Base-by-base conservation (phyloP, 1,284 basidiomycete genomes). In the Violaceomyces palustris region DNA sequence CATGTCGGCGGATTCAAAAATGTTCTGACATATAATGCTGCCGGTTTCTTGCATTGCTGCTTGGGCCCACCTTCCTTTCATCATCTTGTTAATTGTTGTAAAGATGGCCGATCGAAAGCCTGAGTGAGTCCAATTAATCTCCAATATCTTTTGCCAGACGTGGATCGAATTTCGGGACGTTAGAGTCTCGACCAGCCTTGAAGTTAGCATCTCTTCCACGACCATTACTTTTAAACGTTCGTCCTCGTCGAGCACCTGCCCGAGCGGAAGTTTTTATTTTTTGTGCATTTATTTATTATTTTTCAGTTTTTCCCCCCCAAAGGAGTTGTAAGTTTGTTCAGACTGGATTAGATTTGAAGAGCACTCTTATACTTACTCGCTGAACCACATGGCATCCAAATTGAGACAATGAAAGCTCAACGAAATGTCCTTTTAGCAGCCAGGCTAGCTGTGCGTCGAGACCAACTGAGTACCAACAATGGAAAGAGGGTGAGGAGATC, bases 301-400 rank as follows among this genome's bases (percentile, higher is more conserved):
- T n/a, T n/a, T n/a, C n/a, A n/a, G n/a, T n/a, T n/a, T n/a, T n/a
- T n/a, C n/a, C n/a, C n/a, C n/a, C n/a, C n/a, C n/a, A n/a, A n/a
- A n/a, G n/a, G n/a, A n/a, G n/a, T n/a, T n/a, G n/a, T n/a, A n/a
- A n/a, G n/a, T n/a, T n/a, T n/a, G n/a, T n/a, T n/a, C n/a, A n/a
- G n/a, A n/a, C n/a, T n/a, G n/a, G n/a, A n/a, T n/a, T n/a, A n/a
- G n/a, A n/a, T n/a, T n/a, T n/a, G n/a, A n/a, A n/a, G n/a, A n/a
- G n/a, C n/a, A n/a, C n/a, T n/a, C n/a, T 1, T 18, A 6, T 6
- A 42, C 35, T 34, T 26, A 50, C 45, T 17, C 51, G 45, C 41
- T 63, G 66, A 18, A 72, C 58, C 2, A 73, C 67, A 26, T 70
- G 63, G 17, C 63, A 61, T 17, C 69, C 69, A 28, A 58, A 63